Base-by-base conservation (phyloP, 768 basidiomycete genomes). In the Punctularia strigosozonata region DNA sequence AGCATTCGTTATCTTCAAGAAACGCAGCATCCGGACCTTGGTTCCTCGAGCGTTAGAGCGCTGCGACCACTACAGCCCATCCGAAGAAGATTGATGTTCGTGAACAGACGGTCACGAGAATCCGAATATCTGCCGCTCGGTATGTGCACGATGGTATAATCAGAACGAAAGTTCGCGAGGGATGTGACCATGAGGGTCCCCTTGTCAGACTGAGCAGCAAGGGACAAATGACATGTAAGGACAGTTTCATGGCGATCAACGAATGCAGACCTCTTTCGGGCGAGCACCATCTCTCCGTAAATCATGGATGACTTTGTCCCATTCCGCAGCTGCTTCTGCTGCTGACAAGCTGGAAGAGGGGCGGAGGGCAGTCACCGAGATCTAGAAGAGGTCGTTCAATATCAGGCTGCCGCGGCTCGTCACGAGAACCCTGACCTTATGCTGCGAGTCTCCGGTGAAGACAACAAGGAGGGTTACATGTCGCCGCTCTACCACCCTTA, bases 91-190 rank as follows among this genome's bases (percentile, higher is more conserved):
- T 82, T 80, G 48, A 89, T 84, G 50, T 89, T 90, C 37, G 77
- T 68, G 56, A 82, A 85, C 22, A 90, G 70, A 46, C 74, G 75
- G 41, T 82, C 74, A 43, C 69, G 71, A 23, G 68, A 65, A 26
- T 69, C 66, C 15, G 71, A 65, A 57, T 78, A 83, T 55, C 79
- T 65, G 25, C 81, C 87, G 32, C 66, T 59, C 0, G 84, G 84
- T 38, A 90, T 75, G 43, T 73, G 77, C 23, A 89, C 80, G 43
- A 89, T 86, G 40, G 83, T 83, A 54, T 76, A 84, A 63, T 89
- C 86, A 2, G 85, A 87, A 40, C 82, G 82, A 54, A 90, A 90
- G 63, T 84, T 80, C 31, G 84, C 82, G 20, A 90, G 72, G 8
- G 85, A 88, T 20, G 87, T 90, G 40, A 77, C 73, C 73, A 89